Conservation (phyloP, 371 early-diverging fungal species). For the Mortierella sp. region DNA sequence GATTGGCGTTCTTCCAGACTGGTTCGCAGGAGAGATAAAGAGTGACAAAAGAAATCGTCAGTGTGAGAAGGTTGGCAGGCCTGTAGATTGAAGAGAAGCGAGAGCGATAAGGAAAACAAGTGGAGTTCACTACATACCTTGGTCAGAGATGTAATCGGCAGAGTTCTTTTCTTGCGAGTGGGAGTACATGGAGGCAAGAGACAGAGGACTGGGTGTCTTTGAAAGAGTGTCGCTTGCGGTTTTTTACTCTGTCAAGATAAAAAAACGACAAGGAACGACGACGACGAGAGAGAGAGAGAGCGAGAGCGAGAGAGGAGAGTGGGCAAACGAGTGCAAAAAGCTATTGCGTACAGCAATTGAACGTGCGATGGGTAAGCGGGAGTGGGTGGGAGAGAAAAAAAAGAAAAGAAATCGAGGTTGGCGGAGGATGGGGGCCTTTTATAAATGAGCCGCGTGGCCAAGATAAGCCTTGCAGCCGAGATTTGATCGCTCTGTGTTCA, state of each 20-base stretch:
- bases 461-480: too few species aligned
- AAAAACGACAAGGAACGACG: constrained; percentile 11
- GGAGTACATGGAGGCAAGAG: constrained; percentile 75
- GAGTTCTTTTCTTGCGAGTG: constrained; percentile 86
- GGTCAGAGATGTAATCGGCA: constrained; percentile 86
- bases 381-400: too few species aligned
- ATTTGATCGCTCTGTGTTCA: too few species aligned
- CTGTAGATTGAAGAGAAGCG: background rate
- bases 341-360: too few species aligned
- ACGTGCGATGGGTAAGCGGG: too few species aligned
- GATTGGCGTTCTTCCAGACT: constrained; percentile 58
- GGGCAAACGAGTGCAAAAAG: too few species aligned
- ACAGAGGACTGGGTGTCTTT: constrained; percentile 21
- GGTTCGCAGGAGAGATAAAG: constrained; percentile 32
- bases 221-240: constrained; percentile 12
- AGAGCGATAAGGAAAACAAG: background rate
- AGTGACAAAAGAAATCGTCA: background rate
- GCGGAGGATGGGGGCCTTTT: too few species aligned
- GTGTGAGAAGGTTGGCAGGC: background rate
- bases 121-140: constrained; percentile 59
- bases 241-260: constrained; percentile 36
- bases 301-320: too few species aligned
- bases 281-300: too few species aligned
- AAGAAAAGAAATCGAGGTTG: too few species aligned
- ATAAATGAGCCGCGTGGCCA: too few species aligned